These are phyloP conservation scores for Leccinum longicurvipes DNA, from an alignment of 768 basidiomycete genomes.

Conservation along the genomic window DNA sequence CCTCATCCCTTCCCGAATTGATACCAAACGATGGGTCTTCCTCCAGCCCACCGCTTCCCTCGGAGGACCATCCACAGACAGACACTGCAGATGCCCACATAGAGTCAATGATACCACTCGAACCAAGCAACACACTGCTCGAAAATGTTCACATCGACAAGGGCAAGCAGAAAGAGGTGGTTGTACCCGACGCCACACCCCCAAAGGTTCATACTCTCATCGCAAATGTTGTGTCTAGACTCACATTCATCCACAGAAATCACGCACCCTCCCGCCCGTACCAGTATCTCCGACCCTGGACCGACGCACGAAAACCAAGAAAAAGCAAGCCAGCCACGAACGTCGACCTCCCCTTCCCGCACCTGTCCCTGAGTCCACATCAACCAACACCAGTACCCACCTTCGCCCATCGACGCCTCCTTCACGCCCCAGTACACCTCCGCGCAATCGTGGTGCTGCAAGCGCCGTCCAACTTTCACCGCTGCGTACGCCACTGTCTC, in stretches of 20 bases:
- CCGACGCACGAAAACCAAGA: constrained; percentile 28
- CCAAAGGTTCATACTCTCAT: constrained; percentile 19
- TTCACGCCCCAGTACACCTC: constrained; percentile 38
- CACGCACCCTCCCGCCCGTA: constrained; percentile 37
- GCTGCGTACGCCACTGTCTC: constrained; percentile 62
- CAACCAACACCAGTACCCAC: constrained; percentile 9
- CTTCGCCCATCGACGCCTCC: constrained; percentile 35
- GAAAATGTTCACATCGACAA: constrained; percentile 12
- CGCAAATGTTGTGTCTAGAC: neutral
- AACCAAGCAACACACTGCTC: constrained; percentile 5
- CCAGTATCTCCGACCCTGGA: constrained; percentile 47
- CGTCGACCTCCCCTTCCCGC: constrained; percentile 20
- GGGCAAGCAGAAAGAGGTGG: constrained; percentile 16
- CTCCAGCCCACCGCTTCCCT: constrained; percentile 54
- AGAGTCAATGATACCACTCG: constrained; percentile 16
- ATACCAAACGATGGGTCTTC: constrained; percentile 63
- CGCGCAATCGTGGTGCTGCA: constrained; percentile 23
- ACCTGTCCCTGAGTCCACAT: constrained; percentile 26
- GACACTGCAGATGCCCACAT: constrained; percentile 14
- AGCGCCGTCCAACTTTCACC: constrained; percentile 50
- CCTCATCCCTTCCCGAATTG: constrained; percentile 55
- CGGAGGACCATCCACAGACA: constrained; percentile 24
- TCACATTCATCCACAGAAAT: constrained; percentile 30
- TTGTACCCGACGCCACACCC: constrained; percentile 24
- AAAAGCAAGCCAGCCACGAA: constrained; percentile 16